These are phyloP conservation scores for Coprinellus micaceus DNA, from an alignment of 768 basidiomycete genomes.

Conservation along the genomic window DNA sequence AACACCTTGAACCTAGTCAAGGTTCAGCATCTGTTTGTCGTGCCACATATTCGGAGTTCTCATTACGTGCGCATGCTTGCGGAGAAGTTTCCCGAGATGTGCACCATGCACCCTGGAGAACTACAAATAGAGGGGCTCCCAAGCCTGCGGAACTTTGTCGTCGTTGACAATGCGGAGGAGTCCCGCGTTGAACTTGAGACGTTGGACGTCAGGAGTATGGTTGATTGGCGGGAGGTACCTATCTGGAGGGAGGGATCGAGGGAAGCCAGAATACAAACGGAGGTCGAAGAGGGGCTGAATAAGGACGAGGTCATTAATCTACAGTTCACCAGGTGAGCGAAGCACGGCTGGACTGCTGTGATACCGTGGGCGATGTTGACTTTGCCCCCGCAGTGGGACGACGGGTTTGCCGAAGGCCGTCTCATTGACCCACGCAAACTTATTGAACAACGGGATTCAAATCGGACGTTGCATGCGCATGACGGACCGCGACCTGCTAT, in stretches of 20 bases:
- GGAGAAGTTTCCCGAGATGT: slow-evolving; percentile 54
- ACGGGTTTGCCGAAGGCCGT: not conserved
- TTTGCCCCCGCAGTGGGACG: no score
- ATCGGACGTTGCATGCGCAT: slow-evolving; percentile 73
- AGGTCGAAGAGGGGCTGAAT: slow-evolving; percentile 36
- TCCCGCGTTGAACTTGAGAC: slow-evolving; percentile 34
- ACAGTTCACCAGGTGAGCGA: slow-evolving; percentile 79
- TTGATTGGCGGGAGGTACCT: slow-evolving; percentile 72
- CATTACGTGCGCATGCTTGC: slow-evolving; percentile 59
- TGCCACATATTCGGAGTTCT: slow-evolving; percentile 65
- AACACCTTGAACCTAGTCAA: slow-evolving; percentile 59
- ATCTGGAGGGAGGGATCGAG: slow-evolving; percentile 58
- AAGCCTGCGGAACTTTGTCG: slow-evolving; percentile 55
- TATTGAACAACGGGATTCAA: slow-evolving; percentile 72
- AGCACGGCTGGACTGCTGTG: no score
- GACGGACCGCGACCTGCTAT: slow-evolving; percentile 61
- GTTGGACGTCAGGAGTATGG: slow-evolving; percentile 43
- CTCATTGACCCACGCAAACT: slow-evolving; percentile 73
- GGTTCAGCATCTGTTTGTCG: slow-evolving; percentile 67
- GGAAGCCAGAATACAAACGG: slow-evolving; percentile 41
- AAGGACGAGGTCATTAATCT: slow-evolving; percentile 76
- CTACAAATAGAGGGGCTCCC: slow-evolving; percentile 61
- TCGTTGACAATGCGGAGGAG: slow-evolving; percentile 59
- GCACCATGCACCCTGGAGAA: slow-evolving; percentile 44
- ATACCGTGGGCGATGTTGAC: not conserved